Evolutionary conservation across 768 basidiomycete genomes (phyloP), one percentile per base, ranked within the genome.

Genomic region (Myochromella boudieri): DNA sequence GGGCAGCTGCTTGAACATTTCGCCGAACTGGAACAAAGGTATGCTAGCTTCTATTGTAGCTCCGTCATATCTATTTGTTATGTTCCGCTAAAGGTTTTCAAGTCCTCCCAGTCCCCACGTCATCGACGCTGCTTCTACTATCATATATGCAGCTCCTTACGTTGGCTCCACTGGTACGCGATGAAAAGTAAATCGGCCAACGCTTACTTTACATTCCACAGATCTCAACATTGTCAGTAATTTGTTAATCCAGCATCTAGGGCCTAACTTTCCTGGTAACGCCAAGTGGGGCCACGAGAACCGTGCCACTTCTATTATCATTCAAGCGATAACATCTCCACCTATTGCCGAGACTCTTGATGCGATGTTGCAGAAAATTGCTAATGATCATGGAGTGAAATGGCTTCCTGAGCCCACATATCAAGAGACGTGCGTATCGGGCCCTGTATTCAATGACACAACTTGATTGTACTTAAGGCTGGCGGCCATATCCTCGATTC

Each of bases 101-200:
- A 78, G 78, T 44, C 48, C 62, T n/a, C 71, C 72, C 32, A 82
- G 78, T 37, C 79, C 81, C 3, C 58, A 65, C 26, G 59, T 85
- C 9, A 60, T 78, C n/a, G 86, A 89, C 62, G 85, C 87, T 17
- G 78, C 78, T 14, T 81, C 84, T 10, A 85, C 75, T 45, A 75
- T 89, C 49, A 81, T 90, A 43, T 80, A 74, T 53, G 78, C 83
- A 5, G 76, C 80, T 1, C 76, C 79, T 18, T 71, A 74, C 34
- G 61, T 75, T 3, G 78, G 80, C 21, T 80, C 72, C 6, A 80
- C 74, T 76, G 87, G 87, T 86, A 20, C 32, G 15, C 32, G 49
- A 20, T 15, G 18, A 37, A 2, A 32, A 27, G 18, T 29, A 32
- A 37, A n/a, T n/a, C n/a, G 15, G 12, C 15, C 14, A 14, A 40